Conservation (phyloP, 2,329 filamentous ascomycete species). For the Curvularia sp. region DNA sequence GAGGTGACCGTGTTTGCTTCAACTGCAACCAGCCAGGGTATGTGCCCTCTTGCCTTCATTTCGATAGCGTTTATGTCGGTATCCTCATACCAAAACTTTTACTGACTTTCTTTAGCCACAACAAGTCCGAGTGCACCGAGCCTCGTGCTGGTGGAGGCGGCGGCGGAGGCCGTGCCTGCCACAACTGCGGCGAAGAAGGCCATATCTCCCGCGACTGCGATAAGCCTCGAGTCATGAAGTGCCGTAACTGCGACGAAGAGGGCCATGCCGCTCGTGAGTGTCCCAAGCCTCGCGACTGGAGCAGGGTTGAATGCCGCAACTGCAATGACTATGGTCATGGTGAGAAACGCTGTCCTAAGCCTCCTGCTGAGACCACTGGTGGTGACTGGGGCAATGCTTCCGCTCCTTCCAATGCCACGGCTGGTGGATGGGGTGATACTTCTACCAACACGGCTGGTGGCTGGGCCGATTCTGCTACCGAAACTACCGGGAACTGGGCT, state of each 20-base stretch:
- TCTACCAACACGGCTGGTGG: constrained; percentile 10
- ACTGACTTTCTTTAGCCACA: constrained; percentile 26
- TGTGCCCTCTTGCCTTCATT: background rate
- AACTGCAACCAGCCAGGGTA: constrained; percentile 34
- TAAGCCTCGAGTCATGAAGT: constrained; percentile 48
- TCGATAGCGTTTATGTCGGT: background rate
- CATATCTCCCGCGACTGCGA: constrained; percentile 39
- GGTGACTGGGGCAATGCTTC: constrained; percentile 32
- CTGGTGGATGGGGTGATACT: constrained; percentile 32
- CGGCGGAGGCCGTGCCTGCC: constrained; percentile 31
- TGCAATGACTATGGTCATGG: constrained; percentile 58
- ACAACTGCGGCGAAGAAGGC: constrained; percentile 39
- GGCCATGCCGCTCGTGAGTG: constrained; percentile 56
- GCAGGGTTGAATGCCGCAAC: constrained; percentile 66
- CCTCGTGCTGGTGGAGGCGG: constrained; percentile 27
- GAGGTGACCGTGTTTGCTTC: constrained; percentile 28
- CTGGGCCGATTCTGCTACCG: constrained; percentile 31
- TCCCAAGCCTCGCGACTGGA: constrained; percentile 58
- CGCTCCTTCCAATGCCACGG: constrained; percentile 23
- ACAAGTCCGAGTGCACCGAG: constrained; percentile 37
- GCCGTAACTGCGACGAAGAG: constrained; percentile 68
- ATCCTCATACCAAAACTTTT: background rate
- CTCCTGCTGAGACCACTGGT: constrained; percentile 32
- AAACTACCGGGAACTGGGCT: constrained; percentile 25
- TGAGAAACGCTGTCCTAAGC: constrained; percentile 51